Conservation (phyloP, 257 asterid species). For the Nyctanthes arbortristis region DNA sequence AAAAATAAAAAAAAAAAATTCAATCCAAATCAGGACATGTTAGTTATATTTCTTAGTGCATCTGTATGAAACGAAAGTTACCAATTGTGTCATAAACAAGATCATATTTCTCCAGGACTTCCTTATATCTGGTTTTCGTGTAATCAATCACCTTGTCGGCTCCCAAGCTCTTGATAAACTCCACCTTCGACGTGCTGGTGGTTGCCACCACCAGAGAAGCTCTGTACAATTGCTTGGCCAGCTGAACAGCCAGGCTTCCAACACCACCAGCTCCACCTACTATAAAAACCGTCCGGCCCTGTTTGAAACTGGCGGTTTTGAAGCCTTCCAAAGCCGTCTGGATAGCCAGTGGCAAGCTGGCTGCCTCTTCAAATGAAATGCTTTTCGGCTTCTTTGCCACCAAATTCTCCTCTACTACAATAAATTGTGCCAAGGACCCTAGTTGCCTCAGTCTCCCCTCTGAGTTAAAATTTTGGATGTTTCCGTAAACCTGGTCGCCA, state of each 20-base stretch:
- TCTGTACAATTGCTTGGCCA: conserved; percentile 49
- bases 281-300: conserved; percentile 47
- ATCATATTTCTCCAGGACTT: conserved; percentile 56
- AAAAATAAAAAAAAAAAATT: conserved; percentile 12
- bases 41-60: background rate
- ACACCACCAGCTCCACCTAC: conserved; percentile 82
- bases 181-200: conserved; percentile 53
- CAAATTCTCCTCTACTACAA: conserved; percentile 49
- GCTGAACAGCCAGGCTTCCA: conserved; percentile 52
- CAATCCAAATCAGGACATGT: background rate
- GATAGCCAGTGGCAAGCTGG: conserved; percentile 59
- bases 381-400: conserved; percentile 50
- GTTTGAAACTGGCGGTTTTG: conserved; percentile 37
- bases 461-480: conserved; percentile 45
- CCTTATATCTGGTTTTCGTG: conserved; percentile 39
- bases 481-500: conserved; percentile 64
- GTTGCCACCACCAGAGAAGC: conserved; percentile 59
- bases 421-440: conserved; percentile 55
- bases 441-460: conserved; percentile 38
- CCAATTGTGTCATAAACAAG: conserved; percentile 67
- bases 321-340: conserved; percentile 68
- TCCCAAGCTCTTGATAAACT: conserved; percentile 60
- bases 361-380: conserved; percentile 60
- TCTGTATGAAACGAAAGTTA: conserved; percentile 2
- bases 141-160: conserved; percentile 68